Evolutionary conservation across 345 rosid species (phyloP), one percentile per base, ranked within the genome.

Genomic region (Lepidium didymum): DNA sequence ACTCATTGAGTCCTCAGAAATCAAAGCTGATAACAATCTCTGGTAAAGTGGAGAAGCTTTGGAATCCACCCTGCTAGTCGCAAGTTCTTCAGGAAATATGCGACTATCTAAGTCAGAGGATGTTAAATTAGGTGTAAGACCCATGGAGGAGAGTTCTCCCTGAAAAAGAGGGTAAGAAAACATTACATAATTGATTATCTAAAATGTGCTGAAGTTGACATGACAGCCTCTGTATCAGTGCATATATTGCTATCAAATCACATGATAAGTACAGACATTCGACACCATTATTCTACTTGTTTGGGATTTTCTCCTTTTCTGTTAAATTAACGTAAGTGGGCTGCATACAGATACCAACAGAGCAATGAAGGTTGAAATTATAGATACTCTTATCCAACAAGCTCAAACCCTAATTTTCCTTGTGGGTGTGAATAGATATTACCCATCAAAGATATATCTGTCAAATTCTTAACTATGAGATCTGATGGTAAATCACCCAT

Each of bases 11-110:
- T 87, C 96, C 78, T 89, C 97, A 5, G 95, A 73, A 71, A 91
- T 84, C 77, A 94, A 74, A 70, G 97, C 93, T 42, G 97, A 89
- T 51, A 94, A 45, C 56, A 89, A 79, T 79, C 87, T 85, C 68
- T 87, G 95, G 61, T 72, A 91, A 65, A 94, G 86, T 37, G 96
- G 74, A 70, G 53, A 67, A 53, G 59, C 74, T 55, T 68, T 74
- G 10, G 74, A 74, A 61, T 74, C 73, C 40, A 45, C 64, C 25
- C 52, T 54, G 44, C 53, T 61, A 51, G 61, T 66, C 62, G 74
- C 64, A 68, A 45, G 50, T 37, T 74, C 69, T 43, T 61, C 73
- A 37, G 29, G 63, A 59, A 35, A 59, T 16, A 67, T 44, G 44
- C 37, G 56, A 56, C 68, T 74, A 67, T 67, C 77, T 15, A 43